phyloP scores from a whole-genome alignment of 2,329 filamentous ascomycete genomes.

The Monosporascus sp. region DNA sequence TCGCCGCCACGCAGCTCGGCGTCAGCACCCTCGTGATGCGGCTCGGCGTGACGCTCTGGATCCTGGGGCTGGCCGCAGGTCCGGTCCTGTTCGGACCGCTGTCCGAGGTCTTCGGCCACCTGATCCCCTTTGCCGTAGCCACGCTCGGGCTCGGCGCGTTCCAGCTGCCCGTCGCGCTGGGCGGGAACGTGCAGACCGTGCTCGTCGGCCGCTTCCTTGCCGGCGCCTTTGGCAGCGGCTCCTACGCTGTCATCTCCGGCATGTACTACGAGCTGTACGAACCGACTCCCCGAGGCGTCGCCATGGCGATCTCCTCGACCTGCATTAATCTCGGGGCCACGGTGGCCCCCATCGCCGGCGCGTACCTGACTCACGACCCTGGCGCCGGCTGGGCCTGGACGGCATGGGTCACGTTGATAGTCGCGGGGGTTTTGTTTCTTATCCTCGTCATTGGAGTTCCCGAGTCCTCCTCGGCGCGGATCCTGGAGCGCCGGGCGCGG shows the following conservation, averaged over 20 bases:
- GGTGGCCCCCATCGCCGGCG: conserved; percentile 9
- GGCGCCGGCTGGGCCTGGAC: conserved; percentile 47
- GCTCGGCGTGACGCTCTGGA: conserved; percentile 11
- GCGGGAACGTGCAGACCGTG: conserved; percentile 9
- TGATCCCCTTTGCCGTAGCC: conserved; percentile 7
- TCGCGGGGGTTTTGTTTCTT: conserved; percentile 34
- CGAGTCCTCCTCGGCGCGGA: conserved; percentile 44
- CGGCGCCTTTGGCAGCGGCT: conserved; percentile 11
- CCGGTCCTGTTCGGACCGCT: conserved; percentile 13
- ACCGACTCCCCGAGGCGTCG: conserved; percentile 11
- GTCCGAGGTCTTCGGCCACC: conserved; percentile 10
- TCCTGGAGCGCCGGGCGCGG: conserved; percentile 43
- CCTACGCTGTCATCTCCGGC: conserved; percentile 9
- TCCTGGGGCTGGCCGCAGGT: conserved; percentile 9
- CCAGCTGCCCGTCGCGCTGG: conserved; percentile 15
- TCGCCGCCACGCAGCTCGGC: conserved; percentile 7
- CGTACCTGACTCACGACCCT: conserved; percentile 1
- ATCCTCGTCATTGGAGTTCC: conserved; percentile 38
- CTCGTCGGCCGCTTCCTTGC: conserved; percentile 16
- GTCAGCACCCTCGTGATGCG: conserved; percentile 11
- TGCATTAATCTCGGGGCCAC: conserved; percentile 14
- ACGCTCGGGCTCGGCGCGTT: conserved; percentile 11
- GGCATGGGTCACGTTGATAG: conserved; percentile 48
- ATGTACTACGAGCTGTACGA: conserved; percentile 16
- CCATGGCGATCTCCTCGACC: conserved; percentile 9